Conservation (phyloP, 73 alveolate genomes). For the Symbiodinium pilosum region DNA sequence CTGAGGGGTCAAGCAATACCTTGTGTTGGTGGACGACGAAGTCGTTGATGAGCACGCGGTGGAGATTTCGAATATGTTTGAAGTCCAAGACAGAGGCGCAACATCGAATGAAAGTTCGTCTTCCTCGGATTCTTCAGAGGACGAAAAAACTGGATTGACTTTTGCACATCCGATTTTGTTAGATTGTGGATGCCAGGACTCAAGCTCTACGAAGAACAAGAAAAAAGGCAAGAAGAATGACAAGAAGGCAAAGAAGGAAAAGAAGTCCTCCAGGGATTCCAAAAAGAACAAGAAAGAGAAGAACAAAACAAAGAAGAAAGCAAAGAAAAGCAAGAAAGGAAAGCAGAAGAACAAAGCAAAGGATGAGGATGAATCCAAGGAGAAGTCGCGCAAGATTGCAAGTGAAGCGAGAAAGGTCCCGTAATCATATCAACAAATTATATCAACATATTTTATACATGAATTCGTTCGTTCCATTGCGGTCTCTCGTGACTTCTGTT, state of each 20-base stretch:
- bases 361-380: not conserved
- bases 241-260: not conserved
- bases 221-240: not conserved
- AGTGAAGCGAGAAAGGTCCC: not conserved
- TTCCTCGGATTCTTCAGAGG: not conserved
- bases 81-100: not conserved
- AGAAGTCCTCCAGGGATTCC: not conserved
- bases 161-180: not conserved
- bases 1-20: conserved; percentile 37
- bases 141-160: too few relatives aligned
- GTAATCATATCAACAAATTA: not conserved
- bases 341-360: not conserved
- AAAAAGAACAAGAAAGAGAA: not conserved
- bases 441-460: not conserved
- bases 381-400: not conserved
- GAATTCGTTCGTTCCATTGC: too few relatives aligned
- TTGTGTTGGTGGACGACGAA: conserved; percentile 28
- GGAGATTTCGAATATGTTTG: not conserved
- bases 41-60: not conserved
- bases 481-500: too few relatives aligned
- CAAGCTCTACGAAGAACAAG: not conserved
- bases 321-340: not conserved
- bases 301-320: not conserved
- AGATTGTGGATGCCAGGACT: too few relatives aligned
- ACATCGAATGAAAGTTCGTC: not conserved